Conservation (phyloP, 1,284 basidiomycete species). For the Cutaneotrichosporon dermatis region DNA sequence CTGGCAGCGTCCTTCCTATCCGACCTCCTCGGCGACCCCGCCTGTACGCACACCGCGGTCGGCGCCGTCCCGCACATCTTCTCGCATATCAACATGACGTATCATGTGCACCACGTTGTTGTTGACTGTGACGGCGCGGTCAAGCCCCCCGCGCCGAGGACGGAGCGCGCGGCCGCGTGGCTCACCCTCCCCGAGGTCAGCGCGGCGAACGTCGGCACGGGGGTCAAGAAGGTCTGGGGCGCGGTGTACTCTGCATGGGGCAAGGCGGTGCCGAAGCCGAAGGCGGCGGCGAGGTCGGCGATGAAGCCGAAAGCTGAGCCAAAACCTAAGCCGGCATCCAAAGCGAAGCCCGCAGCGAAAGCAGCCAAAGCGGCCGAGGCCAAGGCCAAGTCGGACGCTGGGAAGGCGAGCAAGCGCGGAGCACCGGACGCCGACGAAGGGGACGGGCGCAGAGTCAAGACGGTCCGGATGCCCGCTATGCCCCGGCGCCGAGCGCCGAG, state of each 20-base stretch:
- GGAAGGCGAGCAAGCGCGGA: neutral
- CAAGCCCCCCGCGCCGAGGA: neutral
- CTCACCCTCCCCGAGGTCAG: conserved; percentile 29
- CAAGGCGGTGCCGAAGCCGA: conserved; percentile 9
- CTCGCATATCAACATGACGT: conserved; percentile 86
- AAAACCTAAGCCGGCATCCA: neutral
- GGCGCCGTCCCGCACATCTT: conserved; percentile 66
- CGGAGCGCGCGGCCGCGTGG: conserved; percentile 23
- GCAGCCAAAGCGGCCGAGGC: too few species aligned
- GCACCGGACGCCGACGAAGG: neutral
- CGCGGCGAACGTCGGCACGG: conserved; percentile 45
- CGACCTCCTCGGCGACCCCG: neutral
- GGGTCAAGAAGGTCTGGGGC: conserved; percentile 48
- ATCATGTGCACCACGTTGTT: conserved; percentile 56
- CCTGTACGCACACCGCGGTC: neutral
- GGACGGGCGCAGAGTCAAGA: neutral
- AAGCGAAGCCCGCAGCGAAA: too few species aligned
- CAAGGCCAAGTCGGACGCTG: neutral
- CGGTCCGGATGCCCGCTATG: conserved; percentile 2
- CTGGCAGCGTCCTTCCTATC: conserved; percentile 3
- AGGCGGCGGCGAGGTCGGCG: neutral
- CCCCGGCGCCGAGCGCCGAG: neutral
- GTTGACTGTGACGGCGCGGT: conserved; percentile 7
- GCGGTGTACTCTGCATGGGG: conserved; percentile 40
- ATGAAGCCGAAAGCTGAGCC: neutral